phyloP scores from a whole-genome alignment of 2,329 filamentous ascomycete species.

The Talaromyces sp. region DNA sequence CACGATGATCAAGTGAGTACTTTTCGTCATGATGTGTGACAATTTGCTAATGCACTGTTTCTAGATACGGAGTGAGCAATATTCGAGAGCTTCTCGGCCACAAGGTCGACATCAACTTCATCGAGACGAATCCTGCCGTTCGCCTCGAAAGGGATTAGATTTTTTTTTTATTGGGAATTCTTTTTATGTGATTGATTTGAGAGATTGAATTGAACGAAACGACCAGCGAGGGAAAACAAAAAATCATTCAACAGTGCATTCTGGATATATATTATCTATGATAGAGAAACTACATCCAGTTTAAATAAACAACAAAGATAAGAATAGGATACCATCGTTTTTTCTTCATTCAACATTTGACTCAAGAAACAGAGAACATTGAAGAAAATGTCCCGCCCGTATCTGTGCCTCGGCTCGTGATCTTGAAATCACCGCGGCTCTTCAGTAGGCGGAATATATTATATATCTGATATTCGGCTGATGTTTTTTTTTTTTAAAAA shows the following conservation, averaged over 20 bases:
- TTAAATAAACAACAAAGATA: not conserved
- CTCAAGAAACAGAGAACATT: not conserved
- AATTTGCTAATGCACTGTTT: conserved; percentile 4
- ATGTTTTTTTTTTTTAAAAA: conserved; percentile 16
- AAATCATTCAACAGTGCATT: not conserved
- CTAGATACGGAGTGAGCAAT: conserved; percentile 69
- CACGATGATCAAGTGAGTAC: conserved; percentile 89
- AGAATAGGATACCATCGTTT: not conserved
- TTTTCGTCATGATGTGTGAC: not conserved
- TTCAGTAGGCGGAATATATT: conserved; percentile 50
- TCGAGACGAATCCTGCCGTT: conserved; percentile 86
- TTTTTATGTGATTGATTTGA: not conserved
- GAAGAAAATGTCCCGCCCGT: conserved; percentile 54
- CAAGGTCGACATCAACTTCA: conserved; percentile 91
- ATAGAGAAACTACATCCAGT: not conserved
- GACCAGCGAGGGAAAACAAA: not conserved
- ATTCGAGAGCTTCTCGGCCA: conserved; percentile 90
- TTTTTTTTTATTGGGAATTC: not conserved
- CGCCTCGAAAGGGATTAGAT: conserved; percentile 75
- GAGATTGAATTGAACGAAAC: conserved; percentile 18
- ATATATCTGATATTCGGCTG: conserved; percentile 30
- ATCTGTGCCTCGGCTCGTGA: conserved; percentile 62
- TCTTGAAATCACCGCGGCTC: conserved; percentile 56
- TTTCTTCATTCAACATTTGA: not conserved
- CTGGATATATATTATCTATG: conserved; percentile 2